Percentiles rank a stretch among this genome's conserved stretches.
These are phyloP conservation scores for Tricholoma flavovirens DNA, from an alignment of 768 basidiomycete genomes.

Conservation along the genomic window DNA sequence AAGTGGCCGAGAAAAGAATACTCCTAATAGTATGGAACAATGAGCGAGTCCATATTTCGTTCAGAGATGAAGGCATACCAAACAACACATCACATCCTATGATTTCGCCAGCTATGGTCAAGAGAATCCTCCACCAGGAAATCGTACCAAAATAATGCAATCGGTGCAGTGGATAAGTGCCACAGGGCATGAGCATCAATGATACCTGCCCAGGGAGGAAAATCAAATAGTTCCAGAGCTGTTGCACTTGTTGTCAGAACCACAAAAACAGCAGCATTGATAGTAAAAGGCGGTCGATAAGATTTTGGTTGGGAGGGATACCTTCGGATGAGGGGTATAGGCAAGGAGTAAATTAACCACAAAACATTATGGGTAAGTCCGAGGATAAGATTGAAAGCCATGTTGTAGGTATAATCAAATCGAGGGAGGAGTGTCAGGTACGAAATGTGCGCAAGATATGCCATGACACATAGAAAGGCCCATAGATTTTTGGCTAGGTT, in stretches of 20 bases:
- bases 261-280: conserved; percentile 56
- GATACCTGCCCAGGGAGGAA: conserved; percentile 67
- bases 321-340: conserved; percentile 43
- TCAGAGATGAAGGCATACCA: not conserved
- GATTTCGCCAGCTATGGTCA: conserved; percentile 61
- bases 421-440: conserved; percentile 73
- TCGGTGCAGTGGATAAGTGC: conserved; percentile 81
- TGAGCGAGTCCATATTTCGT: not conserved
- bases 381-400: conserved; percentile 71
- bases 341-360: conserved; percentile 74
- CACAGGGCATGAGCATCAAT: conserved; percentile 92
- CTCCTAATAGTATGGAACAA: not conserved
- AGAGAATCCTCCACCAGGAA: conserved; percentile 71
- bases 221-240: conserved; percentile 84
- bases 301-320: conserved; percentile 49
- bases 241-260: conserved; percentile 69
- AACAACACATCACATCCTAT: conserved; percentile 19
- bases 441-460: conserved; percentile 65
- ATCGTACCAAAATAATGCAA: conserved; percentile 79
- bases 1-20: not conserved
- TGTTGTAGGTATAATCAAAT: conserved; percentile 95
- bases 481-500: conserved; percentile 29
- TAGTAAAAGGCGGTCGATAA: conserved; percentile 53
- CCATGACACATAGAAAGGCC: conserved; percentile 45
- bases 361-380: conserved; percentile 76